Conservation (phyloP, 306 rosid species). For the Quercus suber region DNA sequence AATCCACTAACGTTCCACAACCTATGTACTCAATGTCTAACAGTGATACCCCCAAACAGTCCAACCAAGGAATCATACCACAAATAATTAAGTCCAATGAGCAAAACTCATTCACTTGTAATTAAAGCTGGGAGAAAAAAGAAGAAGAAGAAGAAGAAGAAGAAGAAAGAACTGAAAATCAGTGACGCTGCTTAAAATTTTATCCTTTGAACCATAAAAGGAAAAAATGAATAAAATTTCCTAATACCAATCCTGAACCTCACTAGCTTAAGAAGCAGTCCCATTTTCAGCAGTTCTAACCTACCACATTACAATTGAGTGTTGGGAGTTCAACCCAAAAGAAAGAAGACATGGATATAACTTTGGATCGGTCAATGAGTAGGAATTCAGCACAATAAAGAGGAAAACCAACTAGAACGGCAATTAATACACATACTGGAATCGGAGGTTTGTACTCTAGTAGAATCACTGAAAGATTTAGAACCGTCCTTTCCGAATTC, state of each 20-base stretch:
- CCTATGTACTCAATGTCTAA: too few relatives aligned
- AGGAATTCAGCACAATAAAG: neutral
- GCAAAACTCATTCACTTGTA: too few relatives aligned
- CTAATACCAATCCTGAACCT: neutral
- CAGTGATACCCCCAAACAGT: too few relatives aligned
- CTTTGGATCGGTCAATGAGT: neutral
- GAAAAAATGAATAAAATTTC: neutral
- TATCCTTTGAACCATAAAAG: neutral
- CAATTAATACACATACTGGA: neutral
- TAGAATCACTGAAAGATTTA: conserved; percentile 10
- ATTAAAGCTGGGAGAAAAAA: neutral
- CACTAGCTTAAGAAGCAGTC: neutral
- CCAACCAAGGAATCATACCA: too few relatives aligned
- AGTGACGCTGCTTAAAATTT: neutral
- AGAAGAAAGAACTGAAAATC: neutral
- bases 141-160: fast-evolving
- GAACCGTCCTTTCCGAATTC: conserved; percentile 69
- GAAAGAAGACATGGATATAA: neutral
- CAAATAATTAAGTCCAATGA: too few relatives aligned
- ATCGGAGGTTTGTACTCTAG: neutral
- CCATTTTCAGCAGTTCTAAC: neutral
- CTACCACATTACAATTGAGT: neutral
- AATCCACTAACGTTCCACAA: too few relatives aligned
- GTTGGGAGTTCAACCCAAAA: neutral
- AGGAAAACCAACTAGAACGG: neutral